Conservation (phyloP, 2,329 filamentous ascomycete genomes). For the Neopestalotiopsis sp. region DNA sequence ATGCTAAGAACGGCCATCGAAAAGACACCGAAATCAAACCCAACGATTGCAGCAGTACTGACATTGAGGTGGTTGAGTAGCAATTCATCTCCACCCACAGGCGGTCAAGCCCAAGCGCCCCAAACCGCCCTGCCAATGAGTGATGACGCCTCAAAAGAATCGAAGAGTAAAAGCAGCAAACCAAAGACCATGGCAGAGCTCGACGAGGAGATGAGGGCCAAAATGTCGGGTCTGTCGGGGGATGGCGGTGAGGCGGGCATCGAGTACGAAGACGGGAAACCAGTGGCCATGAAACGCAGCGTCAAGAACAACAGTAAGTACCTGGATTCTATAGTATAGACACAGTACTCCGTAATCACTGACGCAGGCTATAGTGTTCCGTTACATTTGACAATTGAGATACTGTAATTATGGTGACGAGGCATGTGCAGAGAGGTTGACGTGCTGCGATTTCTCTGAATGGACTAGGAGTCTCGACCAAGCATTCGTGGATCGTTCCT, state of each 20-base stretch:
- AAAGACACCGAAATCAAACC: no score
- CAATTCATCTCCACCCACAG: background rate
- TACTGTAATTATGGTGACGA: no score
- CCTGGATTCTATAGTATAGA: no score
- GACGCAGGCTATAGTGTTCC: no score
- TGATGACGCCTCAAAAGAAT: background rate
- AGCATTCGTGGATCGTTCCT: no score
- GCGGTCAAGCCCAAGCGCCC: background rate
- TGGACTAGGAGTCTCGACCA: no score
- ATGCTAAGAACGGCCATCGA: background rate
- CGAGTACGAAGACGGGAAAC: conserved; percentile 77
- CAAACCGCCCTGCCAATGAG: background rate
- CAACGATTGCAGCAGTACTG: background rate
- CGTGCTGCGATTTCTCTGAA: no score
- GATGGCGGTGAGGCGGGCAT: conserved; percentile 75
- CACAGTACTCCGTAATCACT: no score
- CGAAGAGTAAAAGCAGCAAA: conserved; percentile 7
- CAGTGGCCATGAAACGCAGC: conserved; percentile 74
- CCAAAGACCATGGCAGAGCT: conserved; percentile 65
- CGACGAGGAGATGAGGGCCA: conserved; percentile 70
- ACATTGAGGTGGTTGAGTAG: background rate
- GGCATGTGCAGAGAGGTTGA: no score
- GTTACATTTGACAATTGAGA: no score
- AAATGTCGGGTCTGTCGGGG: conserved; percentile 70
- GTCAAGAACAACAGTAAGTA: conserved; percentile 65